A percentile compares a stretch with the other conserved stretches of the same genome.
Evolutionary conservation across 2,329 filamentous ascomycete species (phyloP).

Genomic region (Shiraia bambusicola): DNA sequence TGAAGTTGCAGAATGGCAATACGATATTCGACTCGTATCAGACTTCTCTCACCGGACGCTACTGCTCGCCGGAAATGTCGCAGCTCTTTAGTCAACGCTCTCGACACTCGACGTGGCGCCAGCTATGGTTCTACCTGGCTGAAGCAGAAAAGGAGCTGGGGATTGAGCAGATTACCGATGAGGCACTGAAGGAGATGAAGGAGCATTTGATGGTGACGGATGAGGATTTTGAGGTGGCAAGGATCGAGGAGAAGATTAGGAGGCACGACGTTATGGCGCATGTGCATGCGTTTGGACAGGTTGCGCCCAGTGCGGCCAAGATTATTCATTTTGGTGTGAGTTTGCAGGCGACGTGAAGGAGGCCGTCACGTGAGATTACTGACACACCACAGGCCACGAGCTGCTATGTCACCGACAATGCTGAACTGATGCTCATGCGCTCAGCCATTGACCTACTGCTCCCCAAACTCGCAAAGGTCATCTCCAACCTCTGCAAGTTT

Average conservation of each 20-base stretch:
- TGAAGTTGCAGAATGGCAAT: slow-evolving; percentile 22
- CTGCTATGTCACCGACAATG: slow-evolving; percentile 33
- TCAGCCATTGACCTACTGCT: slow-evolving; percentile 75
- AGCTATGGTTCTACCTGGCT: slow-evolving; percentile 83
- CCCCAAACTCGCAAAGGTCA: slow-evolving; percentile 75
- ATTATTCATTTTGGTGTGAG: slow-evolving; percentile 73
- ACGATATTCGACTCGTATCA: slow-evolving; percentile 30
- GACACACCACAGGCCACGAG: slow-evolving; percentile 59
- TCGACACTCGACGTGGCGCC: slow-evolving; percentile 75
- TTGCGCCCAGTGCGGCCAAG: slow-evolving; percentile 74
- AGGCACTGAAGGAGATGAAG: slow-evolving; percentile 55
- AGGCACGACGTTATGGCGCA: slow-evolving; percentile 68
- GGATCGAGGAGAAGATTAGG: slow-evolving; percentile 54
- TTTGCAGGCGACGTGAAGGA: slow-evolving; percentile 49
- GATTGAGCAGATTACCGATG: slow-evolving; percentile 67
- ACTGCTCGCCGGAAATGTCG: slow-evolving; percentile 61
- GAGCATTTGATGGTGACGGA: slow-evolving; percentile 49
- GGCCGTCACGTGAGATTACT: slow-evolving; percentile 36
- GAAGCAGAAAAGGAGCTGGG: slow-evolving; percentile 81
- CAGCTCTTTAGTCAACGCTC: slow-evolving; percentile 76
- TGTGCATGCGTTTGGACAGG: slow-evolving; percentile 72
- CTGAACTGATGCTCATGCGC: slow-evolving; percentile 64
- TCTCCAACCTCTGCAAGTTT: slow-evolving; percentile 72
- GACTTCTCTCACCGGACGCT: slow-evolving; percentile 51
- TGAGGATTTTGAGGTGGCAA: slow-evolving; percentile 51